Evolutionary conservation across 2,329 filamentous ascomycete species (phyloP).

Genomic region (Penicillium sp.): DNA sequence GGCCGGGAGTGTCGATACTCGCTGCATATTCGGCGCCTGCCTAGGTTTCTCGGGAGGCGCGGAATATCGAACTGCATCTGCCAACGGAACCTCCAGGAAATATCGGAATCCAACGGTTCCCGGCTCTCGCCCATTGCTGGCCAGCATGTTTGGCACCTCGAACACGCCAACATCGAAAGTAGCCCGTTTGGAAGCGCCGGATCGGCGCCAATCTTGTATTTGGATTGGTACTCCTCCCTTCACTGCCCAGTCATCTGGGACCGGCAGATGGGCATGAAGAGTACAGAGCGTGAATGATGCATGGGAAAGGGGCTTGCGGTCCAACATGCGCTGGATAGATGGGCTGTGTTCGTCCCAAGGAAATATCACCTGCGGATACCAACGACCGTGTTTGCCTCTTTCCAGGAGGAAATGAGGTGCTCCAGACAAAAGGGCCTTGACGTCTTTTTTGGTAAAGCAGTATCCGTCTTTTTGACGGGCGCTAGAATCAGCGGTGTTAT

Average conservation of each 20-base stretch:
- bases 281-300: constrained; percentile 43
- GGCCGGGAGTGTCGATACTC: constrained; percentile 27
- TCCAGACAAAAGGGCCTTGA: constrained; percentile 43
- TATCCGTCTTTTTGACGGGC: background rate
- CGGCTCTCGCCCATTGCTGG: constrained; percentile 44
- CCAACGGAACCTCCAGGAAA: constrained; percentile 48
- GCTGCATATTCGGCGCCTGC: constrained; percentile 18
- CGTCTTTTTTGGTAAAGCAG: constrained; percentile 35
- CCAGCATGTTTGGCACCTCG: constrained; percentile 51
- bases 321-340: constrained; percentile 41
- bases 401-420: constrained; percentile 48
- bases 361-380: constrained; percentile 46
- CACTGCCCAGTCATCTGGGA: constrained; percentile 37
- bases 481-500: background rate
- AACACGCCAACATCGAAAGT: constrained; percentile 46
- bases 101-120: constrained; percentile 49
- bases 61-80: constrained; percentile 33
- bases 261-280: constrained; percentile 45
- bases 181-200: constrained; percentile 33
- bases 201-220: constrained; percentile 22
- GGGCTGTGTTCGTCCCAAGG: constrained; percentile 44
- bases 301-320: constrained; percentile 41
- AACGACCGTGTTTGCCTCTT: constrained; percentile 39
- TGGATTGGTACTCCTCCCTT: constrained; percentile 29
- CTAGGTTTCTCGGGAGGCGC: constrained; percentile 20